phyloP scores from a whole-genome alignment of 371 early-diverging fungal species.

The Rhizoclosmatium hyalinum region DNA sequence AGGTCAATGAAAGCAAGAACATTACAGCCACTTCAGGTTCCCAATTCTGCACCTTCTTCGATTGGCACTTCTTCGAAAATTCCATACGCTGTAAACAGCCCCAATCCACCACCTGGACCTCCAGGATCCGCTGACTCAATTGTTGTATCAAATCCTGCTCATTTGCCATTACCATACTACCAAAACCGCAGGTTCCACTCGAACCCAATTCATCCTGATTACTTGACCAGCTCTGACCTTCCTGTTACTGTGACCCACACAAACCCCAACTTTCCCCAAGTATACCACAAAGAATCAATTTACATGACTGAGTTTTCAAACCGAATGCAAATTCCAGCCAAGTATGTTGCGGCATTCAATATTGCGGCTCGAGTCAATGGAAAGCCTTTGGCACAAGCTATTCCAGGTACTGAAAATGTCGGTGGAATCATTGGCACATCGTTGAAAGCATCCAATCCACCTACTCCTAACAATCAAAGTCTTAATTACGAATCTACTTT shows the following conservation, averaged over 20 bases:
- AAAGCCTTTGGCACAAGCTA: constrained; percentile 9
- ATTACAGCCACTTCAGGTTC: not conserved
- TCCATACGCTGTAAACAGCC: not conserved
- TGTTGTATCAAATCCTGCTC: constrained; percentile 28
- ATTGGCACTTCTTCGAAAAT: not conserved
- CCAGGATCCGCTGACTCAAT: constrained; percentile 21
- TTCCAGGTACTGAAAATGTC: constrained; percentile 3
- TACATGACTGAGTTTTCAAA: constrained; percentile 27
- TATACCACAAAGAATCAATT: not conserved
- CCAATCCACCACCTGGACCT: constrained; percentile 31
- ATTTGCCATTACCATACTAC: constrained; percentile 21
- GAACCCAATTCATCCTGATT: constrained; percentile 32
- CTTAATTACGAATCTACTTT: constrained; percentile 10
- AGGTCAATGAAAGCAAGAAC: constrained; percentile 1
- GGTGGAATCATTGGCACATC: not conserved
- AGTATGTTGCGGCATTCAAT: constrained; percentile 33
- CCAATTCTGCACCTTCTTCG: not conserved
- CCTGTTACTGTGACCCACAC: constrained; percentile 10
- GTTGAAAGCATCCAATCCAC: not conserved
- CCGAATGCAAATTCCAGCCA: constrained; percentile 27
- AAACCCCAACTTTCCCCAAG: not conserved
- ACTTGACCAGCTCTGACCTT: constrained; percentile 19
- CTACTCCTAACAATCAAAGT: not conserved
- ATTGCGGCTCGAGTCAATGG: constrained; percentile 29
- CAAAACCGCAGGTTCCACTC: constrained; percentile 31